These are phyloP conservation scores for Ceratobasidium sp. DNA, from an alignment of 1,284 basidiomycete genomes.

Conservation along the genomic window DNA sequence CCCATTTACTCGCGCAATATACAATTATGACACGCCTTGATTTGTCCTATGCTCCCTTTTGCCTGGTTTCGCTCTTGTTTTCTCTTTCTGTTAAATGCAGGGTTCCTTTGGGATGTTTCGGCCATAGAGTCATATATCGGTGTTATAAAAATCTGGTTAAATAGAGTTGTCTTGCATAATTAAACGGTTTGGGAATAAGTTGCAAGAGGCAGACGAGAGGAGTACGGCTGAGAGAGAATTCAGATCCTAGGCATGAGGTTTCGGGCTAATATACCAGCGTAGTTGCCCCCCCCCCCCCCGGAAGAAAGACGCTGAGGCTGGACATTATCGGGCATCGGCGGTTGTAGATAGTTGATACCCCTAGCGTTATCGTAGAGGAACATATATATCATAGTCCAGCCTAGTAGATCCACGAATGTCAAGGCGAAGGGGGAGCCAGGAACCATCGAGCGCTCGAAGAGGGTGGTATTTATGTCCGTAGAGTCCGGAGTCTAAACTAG, in stretches of 20 bases:
- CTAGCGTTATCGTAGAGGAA: background rate
- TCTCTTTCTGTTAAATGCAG: background rate
- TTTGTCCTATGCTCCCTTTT: background rate
- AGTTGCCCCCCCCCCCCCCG: background rate
- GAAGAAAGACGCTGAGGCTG: background rate
- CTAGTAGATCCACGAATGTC: background rate
- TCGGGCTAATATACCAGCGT: background rate
- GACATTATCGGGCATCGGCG: background rate
- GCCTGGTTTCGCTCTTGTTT: background rate
- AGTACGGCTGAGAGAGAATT: background rate
- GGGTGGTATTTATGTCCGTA: background rate
- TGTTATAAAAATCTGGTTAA: background rate
- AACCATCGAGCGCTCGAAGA: background rate
- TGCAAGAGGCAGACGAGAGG: background rate
- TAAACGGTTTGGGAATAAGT: background rate
- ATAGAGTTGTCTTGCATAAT: too few species aligned
- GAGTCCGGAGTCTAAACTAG: background rate
- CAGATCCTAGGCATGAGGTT: background rate
- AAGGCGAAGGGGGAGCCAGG: background rate
- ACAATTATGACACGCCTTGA: background rate
- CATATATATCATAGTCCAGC: background rate
- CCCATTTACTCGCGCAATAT: background rate
- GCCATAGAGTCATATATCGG: background rate
- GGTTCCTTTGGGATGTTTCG: background rate
- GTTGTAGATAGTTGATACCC: background rate